Evolutionary conservation across 768 basidiomycete genomes (phyloP), one percentile per base, ranked within the genome.

Genomic region (Clavaria fumosa): DNA sequence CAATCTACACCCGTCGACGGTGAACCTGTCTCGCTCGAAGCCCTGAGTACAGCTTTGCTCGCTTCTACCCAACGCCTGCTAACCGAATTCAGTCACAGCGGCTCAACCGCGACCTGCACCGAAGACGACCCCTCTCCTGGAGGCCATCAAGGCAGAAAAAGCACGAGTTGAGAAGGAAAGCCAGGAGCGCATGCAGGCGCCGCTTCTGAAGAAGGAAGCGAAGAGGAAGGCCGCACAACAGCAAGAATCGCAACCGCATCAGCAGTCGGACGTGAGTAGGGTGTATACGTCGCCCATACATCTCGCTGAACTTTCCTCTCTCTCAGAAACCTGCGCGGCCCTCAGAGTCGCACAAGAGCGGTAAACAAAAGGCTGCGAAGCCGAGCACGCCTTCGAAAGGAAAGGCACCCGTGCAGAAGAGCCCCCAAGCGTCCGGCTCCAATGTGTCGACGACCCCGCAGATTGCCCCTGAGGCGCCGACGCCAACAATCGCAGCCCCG

Each of bases 41-140:
- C 66, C 2, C 56, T 81, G 0, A 63, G 81, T 82, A 47, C 37
- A 72, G 55, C 23, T 5, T 36, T 34, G 12, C 19, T 18, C 17
- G 28, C 23, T 1, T 12, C n/a, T 12, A 21, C 4, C 20, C 36
- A 34, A 18, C 14, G 17, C 39, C 34, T 33, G 23, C 19, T 36
- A 17, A 21, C 23, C 10, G 37, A 27, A 19, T 37, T 4, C 39
- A 85, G 83, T 82, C 45, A 73, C 78, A 0, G 67, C 78, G 3
- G 65, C 63, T 7, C 75, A 76, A 45, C 64, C 70, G 1, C 57
- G 67, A 0, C 61, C 70, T 1, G 64, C 60, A 31, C 82, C 84
- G 2, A 90, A 78, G 45, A 79, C 82, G 0, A 95, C 93, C 0
- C 93, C 93, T 0, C 70, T 97, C 15, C 73, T 99, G 33, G 91